phyloP scores from a whole-genome alignment of 148 eudicot species.

The Fagopyrum esculentum region DNA sequence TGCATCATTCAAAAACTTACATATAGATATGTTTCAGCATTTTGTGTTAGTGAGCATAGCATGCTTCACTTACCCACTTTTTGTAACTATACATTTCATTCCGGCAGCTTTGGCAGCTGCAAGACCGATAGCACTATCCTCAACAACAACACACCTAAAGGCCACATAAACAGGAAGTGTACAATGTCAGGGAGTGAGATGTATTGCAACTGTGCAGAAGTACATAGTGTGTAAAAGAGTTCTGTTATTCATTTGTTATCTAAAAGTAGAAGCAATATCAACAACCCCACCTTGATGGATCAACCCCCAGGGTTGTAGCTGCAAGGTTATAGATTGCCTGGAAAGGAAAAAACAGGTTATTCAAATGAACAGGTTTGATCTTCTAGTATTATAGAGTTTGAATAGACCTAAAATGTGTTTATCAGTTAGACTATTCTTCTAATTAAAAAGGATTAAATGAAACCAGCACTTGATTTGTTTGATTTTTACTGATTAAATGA shows the following conservation, averaged over 20 bases:
- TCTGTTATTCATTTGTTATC: conserved; percentile 1
- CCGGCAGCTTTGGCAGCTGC: conserved; percentile 99
- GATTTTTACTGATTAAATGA: conserved; percentile 4
- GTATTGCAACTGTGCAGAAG: neutral
- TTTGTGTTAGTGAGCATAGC: neutral
- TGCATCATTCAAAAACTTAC: neutral
- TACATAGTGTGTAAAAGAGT: neutral
- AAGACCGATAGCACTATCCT: conserved; percentile 94
- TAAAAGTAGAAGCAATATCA: neutral
- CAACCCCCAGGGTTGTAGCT: conserved; percentile 71
- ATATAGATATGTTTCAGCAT: neutral
- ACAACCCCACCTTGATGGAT: conserved; percentile 69
- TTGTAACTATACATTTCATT: conserved; percentile 92
- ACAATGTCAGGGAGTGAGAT: neutral
- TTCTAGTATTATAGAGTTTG: neutral
- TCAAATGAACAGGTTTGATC: too few species aligned
- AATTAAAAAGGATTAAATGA: neutral
- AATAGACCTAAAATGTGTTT: neutral
- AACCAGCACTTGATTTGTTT: neutral
- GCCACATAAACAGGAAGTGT: neutral
- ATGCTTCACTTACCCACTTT: conserved; percentile 65
- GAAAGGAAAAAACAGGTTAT: conserved; percentile 10
- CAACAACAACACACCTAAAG: conserved; percentile 80
- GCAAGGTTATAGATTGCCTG: conserved; percentile 93
- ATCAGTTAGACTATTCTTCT: neutral